Evolutionary conservation across 345 rosid species (phyloP).

Genomic region (Ricinus communis): DNA sequence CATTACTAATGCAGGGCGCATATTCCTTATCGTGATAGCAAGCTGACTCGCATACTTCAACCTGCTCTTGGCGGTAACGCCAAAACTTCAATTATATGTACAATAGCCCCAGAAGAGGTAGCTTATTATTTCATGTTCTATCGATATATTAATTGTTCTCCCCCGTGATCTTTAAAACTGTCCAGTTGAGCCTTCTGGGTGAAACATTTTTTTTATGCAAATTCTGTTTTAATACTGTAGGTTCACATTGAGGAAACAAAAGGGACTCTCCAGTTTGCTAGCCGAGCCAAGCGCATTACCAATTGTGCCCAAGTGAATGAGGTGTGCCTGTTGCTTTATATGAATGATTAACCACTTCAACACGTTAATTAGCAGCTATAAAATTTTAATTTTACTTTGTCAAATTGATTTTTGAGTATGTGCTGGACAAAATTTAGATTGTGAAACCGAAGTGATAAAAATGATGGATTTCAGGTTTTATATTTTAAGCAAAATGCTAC

Average conservation of each 20-base stretch:
- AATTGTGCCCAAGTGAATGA: slow-evolving; percentile 98
- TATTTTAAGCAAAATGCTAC: background rate
- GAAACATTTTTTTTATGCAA: background rate
- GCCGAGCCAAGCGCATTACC: slow-evolving; percentile 91
- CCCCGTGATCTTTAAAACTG: background rate
- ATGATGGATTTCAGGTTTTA: background rate
- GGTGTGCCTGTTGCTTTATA: slow-evolving; percentile 40
- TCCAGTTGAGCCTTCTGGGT: slow-evolving; percentile 12
- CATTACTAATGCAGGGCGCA: slow-evolving; percentile 59
- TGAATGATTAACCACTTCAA: slow-evolving; percentile 2
- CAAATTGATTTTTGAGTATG: background rate
- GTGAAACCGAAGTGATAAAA: background rate
- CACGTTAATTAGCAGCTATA: background rate
- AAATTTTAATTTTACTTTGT: background rate
- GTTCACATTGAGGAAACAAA: slow-evolving; percentile 92
- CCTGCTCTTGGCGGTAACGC: slow-evolving; percentile 98
- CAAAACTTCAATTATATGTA: slow-evolving; percentile 94
- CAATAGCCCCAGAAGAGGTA: slow-evolving; percentile 98
- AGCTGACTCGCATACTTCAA: slow-evolving; percentile 95
- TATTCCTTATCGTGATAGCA: slow-evolving; percentile 98
- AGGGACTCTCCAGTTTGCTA: slow-evolving; percentile 94
- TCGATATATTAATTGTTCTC: background rate
- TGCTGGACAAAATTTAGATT: background rate
- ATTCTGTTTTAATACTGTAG: slow-evolving; percentile 32
- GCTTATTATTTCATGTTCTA: background rate